Evolutionary conservation across 2,329 filamentous ascomycete genomes (phyloP).

Genomic region (Corniculantispora saksenae): DNA sequence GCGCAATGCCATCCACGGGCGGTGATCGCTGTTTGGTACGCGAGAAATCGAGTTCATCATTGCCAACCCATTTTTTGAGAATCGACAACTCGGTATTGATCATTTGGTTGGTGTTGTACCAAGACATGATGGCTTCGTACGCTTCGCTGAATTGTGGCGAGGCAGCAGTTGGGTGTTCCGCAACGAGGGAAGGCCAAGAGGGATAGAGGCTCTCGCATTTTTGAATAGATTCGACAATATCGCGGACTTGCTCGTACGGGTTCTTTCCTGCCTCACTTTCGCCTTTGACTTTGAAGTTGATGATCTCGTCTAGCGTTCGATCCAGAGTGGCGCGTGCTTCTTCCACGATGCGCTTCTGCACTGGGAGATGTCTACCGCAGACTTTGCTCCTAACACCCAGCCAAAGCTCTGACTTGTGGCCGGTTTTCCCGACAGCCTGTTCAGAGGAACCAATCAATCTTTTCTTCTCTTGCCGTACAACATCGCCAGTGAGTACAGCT

Average conservation of each 20-base stretch:
- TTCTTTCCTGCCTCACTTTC: constrained; percentile 89
- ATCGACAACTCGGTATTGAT: constrained; percentile 94
- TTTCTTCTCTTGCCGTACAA: constrained; percentile 97
- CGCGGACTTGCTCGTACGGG: constrained; percentile 83
- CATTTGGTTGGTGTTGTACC: constrained; percentile 95
- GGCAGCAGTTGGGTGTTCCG: constrained; percentile 73
- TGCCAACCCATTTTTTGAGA: constrained; percentile 94
- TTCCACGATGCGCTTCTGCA: constrained; percentile 86
- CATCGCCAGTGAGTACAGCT: constrained; percentile 92
- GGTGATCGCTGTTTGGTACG: constrained; percentile 70
- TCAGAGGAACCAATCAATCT: constrained; percentile 78
- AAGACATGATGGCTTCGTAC: constrained; percentile 86
- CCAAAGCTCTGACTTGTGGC: constrained; percentile 82
- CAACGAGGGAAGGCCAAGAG: constrained; percentile 71
- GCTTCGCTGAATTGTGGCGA: constrained; percentile 78
- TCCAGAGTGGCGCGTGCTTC: constrained; percentile 76
- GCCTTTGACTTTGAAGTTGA: constrained; percentile 91
- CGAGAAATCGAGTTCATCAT: constrained; percentile 89
- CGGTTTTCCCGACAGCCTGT: constrained; percentile 57
- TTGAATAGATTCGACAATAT: constrained; percentile 87
- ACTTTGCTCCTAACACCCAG: constrained; percentile 80
- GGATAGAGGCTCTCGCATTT: constrained; percentile 85
- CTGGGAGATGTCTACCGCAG: constrained; percentile 79
- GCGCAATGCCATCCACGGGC: constrained; percentile 65
- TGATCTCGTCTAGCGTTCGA: constrained; percentile 79